phyloP scores from a whole-genome alignment of 2,329 filamentous ascomycete species.

The Colletotrichum acutatum region DNA sequence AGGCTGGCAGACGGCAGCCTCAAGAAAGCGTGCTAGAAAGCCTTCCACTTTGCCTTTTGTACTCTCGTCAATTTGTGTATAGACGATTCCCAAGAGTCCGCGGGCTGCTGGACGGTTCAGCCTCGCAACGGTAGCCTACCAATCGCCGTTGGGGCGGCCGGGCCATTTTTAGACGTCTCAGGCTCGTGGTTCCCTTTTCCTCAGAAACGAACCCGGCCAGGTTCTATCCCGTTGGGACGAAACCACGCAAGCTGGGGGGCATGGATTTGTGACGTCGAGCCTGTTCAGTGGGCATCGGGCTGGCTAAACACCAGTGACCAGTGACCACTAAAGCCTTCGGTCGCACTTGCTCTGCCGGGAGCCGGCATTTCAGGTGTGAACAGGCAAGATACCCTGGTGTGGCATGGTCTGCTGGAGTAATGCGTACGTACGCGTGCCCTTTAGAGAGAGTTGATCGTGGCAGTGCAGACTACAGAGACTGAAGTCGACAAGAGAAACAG shows the following conservation, averaged over 20 bases:
- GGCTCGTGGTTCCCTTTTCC: conserved; percentile 18
- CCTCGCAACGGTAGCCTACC: not conserved
- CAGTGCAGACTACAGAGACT: conserved; percentile 29
- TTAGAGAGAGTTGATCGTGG: conserved; percentile 5
- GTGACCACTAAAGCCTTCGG: too few relatives aligned
- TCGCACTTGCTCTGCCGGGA: not conserved
- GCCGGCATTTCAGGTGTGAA: conserved; percentile 15
- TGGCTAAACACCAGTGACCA: not conserved
- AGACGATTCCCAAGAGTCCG: not conserved
- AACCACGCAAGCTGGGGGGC: conserved; percentile 14
- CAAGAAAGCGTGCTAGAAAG: not conserved
- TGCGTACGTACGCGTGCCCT: conserved; percentile 20
- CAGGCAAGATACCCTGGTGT: conserved; percentile 3
- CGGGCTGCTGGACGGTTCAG: not conserved
- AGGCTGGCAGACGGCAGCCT: conserved; percentile 9
- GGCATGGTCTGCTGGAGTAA: conserved; percentile 18
- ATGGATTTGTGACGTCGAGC: conserved; percentile 22
- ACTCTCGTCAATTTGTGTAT: too few relatives aligned
- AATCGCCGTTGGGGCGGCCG: not conserved
- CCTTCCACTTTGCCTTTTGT: not conserved
- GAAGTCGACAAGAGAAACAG: conserved; percentile 7
- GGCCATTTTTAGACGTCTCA: conserved; percentile 33
- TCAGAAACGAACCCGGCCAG: conserved; percentile 1
- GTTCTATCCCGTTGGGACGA: conserved; percentile 12
- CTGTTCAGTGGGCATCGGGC: conserved; percentile 11